These are phyloP conservation scores for Dactylellina sp. DNA, from an alignment of 2,329 filamentous ascomycete species.

Conservation along the genomic window DNA sequence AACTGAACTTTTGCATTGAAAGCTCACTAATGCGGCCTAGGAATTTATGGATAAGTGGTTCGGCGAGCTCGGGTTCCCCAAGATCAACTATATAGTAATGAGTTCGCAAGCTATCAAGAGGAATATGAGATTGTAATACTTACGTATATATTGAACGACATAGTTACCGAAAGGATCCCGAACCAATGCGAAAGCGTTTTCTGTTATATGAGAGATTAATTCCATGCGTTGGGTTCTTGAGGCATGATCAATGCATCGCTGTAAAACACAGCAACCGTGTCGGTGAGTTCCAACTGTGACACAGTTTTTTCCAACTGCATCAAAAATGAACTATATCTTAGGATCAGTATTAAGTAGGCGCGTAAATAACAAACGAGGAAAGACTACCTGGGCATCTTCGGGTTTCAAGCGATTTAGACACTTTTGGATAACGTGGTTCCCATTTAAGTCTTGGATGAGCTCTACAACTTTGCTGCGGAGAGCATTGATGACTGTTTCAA, in stretches of 20 bases:
- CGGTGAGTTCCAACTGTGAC: slow-evolving; percentile 94
- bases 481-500: slow-evolving; percentile 86
- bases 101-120: slow-evolving; percentile 3
- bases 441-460: slow-evolving; percentile 95
- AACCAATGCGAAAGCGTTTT: slow-evolving; percentile 86
- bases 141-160: slow-evolving; percentile 92
- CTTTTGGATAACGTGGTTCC: slow-evolving; percentile 99
- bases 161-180: slow-evolving; percentile 99
- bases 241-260: slow-evolving; percentile 97
- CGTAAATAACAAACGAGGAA: background rate
- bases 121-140: slow-evolving; percentile 25
- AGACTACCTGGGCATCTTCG: slow-evolving; percentile 75
- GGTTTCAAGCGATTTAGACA: slow-evolving; percentile 93
- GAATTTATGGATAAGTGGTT: slow-evolving; percentile 87
- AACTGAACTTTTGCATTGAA: slow-evolving; percentile 98
- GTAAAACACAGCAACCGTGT: slow-evolving; percentile 96
- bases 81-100: slow-evolving; percentile 73
- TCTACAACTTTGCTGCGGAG: slow-evolving; percentile 87
- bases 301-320: slow-evolving; percentile 87
- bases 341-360: slow-evolving; percentile 34
- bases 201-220: slow-evolving; percentile 86
- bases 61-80: slow-evolving; percentile 86
- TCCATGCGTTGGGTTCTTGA: slow-evolving; percentile 87
- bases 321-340: slow-evolving; percentile 80
- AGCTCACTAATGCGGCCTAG: slow-evolving; percentile 75